Conservation (phyloP, 257 asterid genomes). For the Nicotiana tabacum region DNA sequence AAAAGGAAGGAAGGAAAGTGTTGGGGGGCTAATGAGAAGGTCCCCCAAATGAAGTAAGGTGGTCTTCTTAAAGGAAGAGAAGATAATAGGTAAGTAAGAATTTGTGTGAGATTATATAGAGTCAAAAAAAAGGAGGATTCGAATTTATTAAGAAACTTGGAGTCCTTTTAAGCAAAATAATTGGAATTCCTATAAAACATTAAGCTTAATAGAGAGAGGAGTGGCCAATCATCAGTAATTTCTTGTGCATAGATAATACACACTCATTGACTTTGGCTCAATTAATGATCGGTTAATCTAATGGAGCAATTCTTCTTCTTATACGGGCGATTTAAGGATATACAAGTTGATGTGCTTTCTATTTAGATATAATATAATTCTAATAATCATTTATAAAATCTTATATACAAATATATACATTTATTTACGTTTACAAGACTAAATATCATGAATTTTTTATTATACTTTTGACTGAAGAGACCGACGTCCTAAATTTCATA, state of each 20-base stretch:
- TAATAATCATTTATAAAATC: too few relatives aligned
- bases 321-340: too few relatives aligned
- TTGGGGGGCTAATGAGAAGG: not conserved
- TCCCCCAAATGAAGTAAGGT: not conserved
- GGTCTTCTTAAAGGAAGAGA: not conserved
- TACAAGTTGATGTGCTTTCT: too few relatives aligned
- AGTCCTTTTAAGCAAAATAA: not conserved
- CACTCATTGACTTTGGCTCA: not conserved
- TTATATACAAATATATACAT: too few relatives aligned
- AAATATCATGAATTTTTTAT: too few relatives aligned
- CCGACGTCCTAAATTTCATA: too few relatives aligned
- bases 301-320: not conserved
- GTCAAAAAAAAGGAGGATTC: not conserved
- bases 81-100: too few relatives aligned
- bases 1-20: not conserved
- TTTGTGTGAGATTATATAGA: not conserved
- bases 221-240: not conserved
- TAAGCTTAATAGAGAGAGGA: not conserved
- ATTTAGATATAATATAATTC: too few relatives aligned
- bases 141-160: not conserved
- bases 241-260: not conserved
- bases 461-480: too few relatives aligned
- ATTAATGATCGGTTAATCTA: not conserved
- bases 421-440: too few relatives aligned
- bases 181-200: not conserved